These are phyloP conservation scores for Citrus medica DNA, from an alignment of 345 rosid species.

Conservation along the genomic window DNA sequence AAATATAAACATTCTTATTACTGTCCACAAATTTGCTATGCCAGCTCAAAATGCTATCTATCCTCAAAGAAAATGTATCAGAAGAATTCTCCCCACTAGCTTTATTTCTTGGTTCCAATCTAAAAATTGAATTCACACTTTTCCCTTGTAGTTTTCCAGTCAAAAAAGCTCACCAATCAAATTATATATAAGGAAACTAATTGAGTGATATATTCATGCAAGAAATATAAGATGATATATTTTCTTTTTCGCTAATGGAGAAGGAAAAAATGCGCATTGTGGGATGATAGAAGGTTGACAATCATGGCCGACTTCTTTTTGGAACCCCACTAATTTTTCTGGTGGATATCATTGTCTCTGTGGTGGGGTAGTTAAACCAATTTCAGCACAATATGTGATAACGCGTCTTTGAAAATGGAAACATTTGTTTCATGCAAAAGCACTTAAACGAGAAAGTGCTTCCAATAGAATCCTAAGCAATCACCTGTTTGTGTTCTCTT, in stretches of 20 bases:
- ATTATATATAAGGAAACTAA: background rate
- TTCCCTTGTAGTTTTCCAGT: background rate
- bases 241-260: background rate
- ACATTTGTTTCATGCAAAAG: background rate
- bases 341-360: slow-evolving; percentile 5
- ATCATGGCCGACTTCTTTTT: background rate
- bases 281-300: slow-evolving; percentile 14
- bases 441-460: background rate
- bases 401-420: background rate
- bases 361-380: slow-evolving; percentile 13
- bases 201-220: slow-evolving; percentile 4
- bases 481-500: no score
- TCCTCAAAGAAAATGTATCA: no score
- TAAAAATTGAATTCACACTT: background rate
- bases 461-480: background rate
- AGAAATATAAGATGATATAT: no score
- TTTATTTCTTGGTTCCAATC: background rate
- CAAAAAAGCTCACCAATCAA: background rate
- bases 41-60: no score
- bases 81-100: background rate
- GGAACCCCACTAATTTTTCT: background rate
- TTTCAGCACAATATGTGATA: background rate
- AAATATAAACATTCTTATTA: no score
- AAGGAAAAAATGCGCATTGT: background rate
- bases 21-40: no score